Evolutionary conservation across 2,329 filamentous ascomycete genomes (phyloP).

Genomic region (Ophiostoma himal-ulmi): DNA sequence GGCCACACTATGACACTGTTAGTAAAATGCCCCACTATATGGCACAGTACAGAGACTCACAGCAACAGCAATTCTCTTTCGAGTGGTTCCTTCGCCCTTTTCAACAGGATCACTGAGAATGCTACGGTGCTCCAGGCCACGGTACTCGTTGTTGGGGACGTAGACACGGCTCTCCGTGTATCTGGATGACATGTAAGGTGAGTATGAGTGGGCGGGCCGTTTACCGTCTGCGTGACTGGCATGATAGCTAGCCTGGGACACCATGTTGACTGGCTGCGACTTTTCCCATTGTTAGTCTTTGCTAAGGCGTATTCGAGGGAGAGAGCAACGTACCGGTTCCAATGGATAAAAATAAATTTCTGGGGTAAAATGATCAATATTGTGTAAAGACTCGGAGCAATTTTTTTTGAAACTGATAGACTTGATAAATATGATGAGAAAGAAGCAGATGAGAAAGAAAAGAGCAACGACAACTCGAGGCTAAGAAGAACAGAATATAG

Average conservation of each 20-base stretch:
- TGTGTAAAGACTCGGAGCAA: neutral
- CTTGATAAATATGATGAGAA: neutral
- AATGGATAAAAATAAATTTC: neutral
- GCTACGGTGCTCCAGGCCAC: constrained; percentile 24
- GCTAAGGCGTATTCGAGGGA: no score
- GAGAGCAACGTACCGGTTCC: no score
- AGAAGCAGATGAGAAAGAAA: neutral
- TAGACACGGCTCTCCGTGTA: constrained; percentile 37
- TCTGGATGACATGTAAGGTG: constrained; percentile 33
- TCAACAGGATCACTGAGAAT: constrained; percentile 39
- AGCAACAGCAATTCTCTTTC: constrained; percentile 55
- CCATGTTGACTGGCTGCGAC: constrained; percentile 34
- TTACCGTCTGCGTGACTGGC: constrained; percentile 32
- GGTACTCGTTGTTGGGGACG: constrained; percentile 25
- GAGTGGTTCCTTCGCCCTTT: constrained; percentile 41
- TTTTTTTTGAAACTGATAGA: neutral
- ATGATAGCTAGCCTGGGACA: constrained; percentile 38
- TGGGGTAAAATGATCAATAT: neutral
- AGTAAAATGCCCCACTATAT: neutral
- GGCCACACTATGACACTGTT: constrained; percentile 58
- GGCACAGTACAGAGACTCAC: constrained; percentile 38
- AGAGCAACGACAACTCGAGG: neutral
- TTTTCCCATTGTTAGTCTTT: neutral
- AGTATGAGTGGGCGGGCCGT: constrained; percentile 40
- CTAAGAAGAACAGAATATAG: neutral